Base-by-base conservation (phyloP, 116 monocot species). In the Cymodocea nodosa region DNA sequence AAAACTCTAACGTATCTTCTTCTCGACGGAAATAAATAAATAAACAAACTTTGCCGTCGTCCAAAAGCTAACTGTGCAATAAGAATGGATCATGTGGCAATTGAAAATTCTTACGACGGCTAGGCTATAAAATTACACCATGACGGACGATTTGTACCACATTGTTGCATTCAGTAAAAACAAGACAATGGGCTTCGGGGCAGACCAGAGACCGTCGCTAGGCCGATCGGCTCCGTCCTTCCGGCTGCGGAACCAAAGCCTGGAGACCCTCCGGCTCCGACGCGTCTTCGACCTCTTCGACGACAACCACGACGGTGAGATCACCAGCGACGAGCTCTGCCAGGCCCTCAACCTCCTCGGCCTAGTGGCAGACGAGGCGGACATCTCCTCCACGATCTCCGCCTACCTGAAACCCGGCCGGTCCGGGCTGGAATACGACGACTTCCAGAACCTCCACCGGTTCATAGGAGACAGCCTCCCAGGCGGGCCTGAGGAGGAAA, bases 241-340 rank as follows among this genome's bases (percentile, higher is more conserved):
- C 75, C 75, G 71, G 13, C 78, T 82, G 35, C 75, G 69, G 10
- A 71, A 57, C 71, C 48, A 68, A 20, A 78, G 75, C 83, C 78
- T 83, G 61, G 62, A 76, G 72, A 54, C 66, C 52, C 36, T 79
- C 69, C 83, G 79, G 17, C 76, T 83, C 64, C 83, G 73, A 37
- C 76, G 79, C 60, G 52, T 76, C 48, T 83, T 83, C 79, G 79
- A 79, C 71, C 62, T 79, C 44, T 79, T 83, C 73, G 83, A 83
- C 74, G 24, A 59, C 59, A 79, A 83, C 76, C 57, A 76, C 48
- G 83, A 83, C 76, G 79, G 76, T 12, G 68, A 76, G 67, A 78
- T 83, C 79, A 76, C 79, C 50, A 51, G 48, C 61, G 64, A 75
- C 10, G 83, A 83, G 79, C 65, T 83, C 34, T 50, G 24, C 30